These are phyloP conservation scores for Hyaloscypha finlandica DNA, from an alignment of 495 filamentous ascomycete genomes.

Conservation along the genomic window DNA sequence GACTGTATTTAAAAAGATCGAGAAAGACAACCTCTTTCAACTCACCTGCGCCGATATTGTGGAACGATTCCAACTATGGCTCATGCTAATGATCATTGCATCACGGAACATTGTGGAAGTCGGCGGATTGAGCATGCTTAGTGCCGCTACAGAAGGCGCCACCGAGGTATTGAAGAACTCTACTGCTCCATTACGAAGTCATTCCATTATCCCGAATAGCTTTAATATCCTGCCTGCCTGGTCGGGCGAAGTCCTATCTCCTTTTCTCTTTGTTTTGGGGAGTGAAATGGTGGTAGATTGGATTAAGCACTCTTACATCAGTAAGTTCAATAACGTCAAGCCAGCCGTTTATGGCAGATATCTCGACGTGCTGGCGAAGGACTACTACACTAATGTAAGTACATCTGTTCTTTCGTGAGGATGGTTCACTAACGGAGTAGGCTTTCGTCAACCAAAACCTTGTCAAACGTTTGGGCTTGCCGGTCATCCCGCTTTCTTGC, in stretches of 20 bases:
- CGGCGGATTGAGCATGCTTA: conserved; percentile 63
- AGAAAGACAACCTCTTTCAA: conserved; percentile 97
- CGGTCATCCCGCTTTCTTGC: conserved; percentile 88
- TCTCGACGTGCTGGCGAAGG: conserved; percentile 90
- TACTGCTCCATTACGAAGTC: conserved; percentile 46
- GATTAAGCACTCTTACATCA: conserved; percentile 97
- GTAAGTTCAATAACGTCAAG: conserved; percentile 96
- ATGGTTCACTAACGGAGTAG: conserved; percentile 37
- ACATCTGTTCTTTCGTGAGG: not conserved
- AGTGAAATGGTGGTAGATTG: conserved; percentile 97
- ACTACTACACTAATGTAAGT: conserved; percentile 90
- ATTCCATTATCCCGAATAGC: conserved; percentile 70
- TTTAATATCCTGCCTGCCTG: conserved; percentile 89
- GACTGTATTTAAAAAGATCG: conserved; percentile 95
- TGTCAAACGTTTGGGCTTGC: conserved; percentile 85
- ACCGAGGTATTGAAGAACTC: conserved; percentile 45
- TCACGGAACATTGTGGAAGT: conserved; percentile 94
- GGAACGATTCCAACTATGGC: conserved; percentile 95
- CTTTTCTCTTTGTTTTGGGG: conserved; percentile 89
- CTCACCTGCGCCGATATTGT: conserved; percentile 95
- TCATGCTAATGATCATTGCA: conserved; percentile 94
- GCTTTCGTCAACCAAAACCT: conserved; percentile 90
- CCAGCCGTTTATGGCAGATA: conserved; percentile 87
- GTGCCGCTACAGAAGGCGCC: conserved; percentile 43
- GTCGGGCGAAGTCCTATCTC: conserved; percentile 84